Base-by-base conservation (phyloP, 306 rosid genomes). In the Macrotyloma uniflorum region DNA sequence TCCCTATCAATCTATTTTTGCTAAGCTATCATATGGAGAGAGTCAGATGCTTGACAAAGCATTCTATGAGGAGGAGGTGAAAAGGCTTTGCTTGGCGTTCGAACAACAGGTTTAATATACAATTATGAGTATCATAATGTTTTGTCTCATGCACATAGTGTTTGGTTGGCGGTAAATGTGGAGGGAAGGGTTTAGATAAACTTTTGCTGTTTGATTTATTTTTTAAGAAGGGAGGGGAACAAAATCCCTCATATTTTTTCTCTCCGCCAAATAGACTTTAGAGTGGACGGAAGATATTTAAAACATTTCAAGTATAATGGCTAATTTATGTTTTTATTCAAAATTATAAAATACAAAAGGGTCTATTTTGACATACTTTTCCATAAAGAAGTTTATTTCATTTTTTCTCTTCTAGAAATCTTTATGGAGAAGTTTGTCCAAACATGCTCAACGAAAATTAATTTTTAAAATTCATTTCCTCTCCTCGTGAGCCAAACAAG, bases 31-130 rank as follows among this genome's bases (percentile, higher is more conserved):
- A 4, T 95, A 93, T 80, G 98, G 99, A 43, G 99, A 95, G 83
- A 95, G 96, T 72, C 96, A 95, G 85, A 88, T 91, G 98, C 98
- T 95, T 68, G 99, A 95, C 85, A 93, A 93, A 90, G 94, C 98
- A 81, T 95, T 95, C 91, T 92, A 95, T 50, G 98, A 95, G 87
- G 99, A 95, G 91, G 99, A 95, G 86, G 98, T 95, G 89, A 95
- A 95, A 86, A 89, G 97, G 87, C 98, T 88, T 65, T 95, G 99
- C 88, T 73, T 95, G 79, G 88, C 99, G 43, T 95, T 89, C 84
- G 98, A 95, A 82, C 99, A 95, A 87, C 99, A 95, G 98, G 99
- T 92, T 46, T 61, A 71, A 18, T 28, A 35, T 1, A 55, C 77
- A 40, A 4, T 62, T 73, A 7, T 49, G n/a, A 40, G 15, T 3